phyloP scores from a whole-genome alignment of 495 filamentous ascomycete species.

The Cercophora sp. region DNA sequence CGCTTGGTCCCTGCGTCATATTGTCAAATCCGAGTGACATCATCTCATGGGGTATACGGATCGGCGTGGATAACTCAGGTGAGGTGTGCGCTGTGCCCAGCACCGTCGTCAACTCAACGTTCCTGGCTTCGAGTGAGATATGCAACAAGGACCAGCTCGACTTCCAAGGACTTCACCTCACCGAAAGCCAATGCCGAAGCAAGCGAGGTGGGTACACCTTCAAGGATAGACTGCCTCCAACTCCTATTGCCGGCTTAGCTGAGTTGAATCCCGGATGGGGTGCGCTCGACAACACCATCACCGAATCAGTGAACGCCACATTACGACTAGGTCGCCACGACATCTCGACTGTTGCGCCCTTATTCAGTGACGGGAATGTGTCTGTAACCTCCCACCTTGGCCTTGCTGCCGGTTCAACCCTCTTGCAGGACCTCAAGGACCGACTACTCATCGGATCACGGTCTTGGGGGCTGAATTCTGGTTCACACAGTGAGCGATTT shows the following conservation, averaged over 20 bases:
- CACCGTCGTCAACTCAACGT: conserved; percentile 11
- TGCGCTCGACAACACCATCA: conserved; percentile 4
- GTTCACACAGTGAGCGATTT: conserved; percentile 13
- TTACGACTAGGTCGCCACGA: too few species aligned
- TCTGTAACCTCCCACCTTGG: conserved; percentile 16
- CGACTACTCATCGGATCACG: conserved; percentile 8
- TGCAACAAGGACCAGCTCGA: conserved; percentile 12
- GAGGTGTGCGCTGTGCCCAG: conserved; percentile 12
- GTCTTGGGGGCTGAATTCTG: conserved; percentile 18
- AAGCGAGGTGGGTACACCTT: conserved; percentile 13
- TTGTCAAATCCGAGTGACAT: too few species aligned
- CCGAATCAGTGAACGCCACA: too few species aligned
- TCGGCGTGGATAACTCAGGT: too few species aligned
- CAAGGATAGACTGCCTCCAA: background rate
- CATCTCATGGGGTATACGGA: too few species aligned
- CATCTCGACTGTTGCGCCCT: too few species aligned
- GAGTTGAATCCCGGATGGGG: conserved; percentile 11
- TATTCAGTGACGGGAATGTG: conserved; percentile 13
- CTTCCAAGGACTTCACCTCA: background rate
- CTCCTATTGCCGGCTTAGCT: background rate
- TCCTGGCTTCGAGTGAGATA: conserved; percentile 5
- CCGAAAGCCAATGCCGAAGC: conserved; percentile 4
- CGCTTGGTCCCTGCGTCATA: too few species aligned
- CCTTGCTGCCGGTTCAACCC: conserved; percentile 4
- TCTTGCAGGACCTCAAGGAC: conserved; percentile 10